These are phyloP conservation scores for Harrya chromipes DNA, from an alignment of 768 basidiomycete genomes.

Conservation along the genomic window DNA sequence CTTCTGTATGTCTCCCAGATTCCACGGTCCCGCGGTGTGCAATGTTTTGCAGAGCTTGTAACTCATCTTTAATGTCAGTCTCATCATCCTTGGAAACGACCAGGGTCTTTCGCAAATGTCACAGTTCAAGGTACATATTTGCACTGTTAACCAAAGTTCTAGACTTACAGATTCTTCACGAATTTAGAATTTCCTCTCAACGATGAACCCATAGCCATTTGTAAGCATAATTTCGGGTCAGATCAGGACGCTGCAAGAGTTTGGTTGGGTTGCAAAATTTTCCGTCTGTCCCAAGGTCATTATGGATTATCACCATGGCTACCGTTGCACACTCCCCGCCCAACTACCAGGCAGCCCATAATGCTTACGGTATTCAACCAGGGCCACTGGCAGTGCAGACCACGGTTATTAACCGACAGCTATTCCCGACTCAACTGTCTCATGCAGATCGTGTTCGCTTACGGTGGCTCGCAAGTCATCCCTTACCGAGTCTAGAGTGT, in stretches of 20 bases:
- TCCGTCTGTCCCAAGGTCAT: constrained; percentile 52
- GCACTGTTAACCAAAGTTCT: neutral
- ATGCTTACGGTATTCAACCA: constrained; percentile 27
- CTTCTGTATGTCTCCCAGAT: constrained; percentile 24
- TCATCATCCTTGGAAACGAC: constrained; percentile 38
- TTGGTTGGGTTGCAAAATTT: constrained; percentile 48
- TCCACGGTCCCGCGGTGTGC: constrained; percentile 27
- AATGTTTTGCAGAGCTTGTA: constrained; percentile 56
- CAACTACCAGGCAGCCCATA: constrained; percentile 45
- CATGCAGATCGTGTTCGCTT: constrained; percentile 64
- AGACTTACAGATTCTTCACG: neutral
- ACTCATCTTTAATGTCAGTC: constrained; percentile 50
- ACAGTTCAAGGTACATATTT: constrained; percentile 37
- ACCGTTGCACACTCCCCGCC: constrained; percentile 54
- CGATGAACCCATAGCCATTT: neutral
- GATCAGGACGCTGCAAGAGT: constrained; percentile 54
- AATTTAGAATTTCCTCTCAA: constrained; percentile 21
- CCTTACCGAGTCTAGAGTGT: neutral
- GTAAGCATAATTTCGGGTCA: constrained; percentile 56
- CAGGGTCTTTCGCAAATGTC: constrained; percentile 52
- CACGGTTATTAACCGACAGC: constrained; percentile 13
- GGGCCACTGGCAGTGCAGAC: constrained; percentile 17
- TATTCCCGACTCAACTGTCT: constrained; percentile 52
- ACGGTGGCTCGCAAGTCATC: constrained; percentile 42
- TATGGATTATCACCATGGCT: constrained; percentile 59